Percentiles rank a stretch among this genome's conserved stretches.
Conservation (phyloP, 1,284 basidiomycete species). For the Pulchroboletus neoregius region DNA sequence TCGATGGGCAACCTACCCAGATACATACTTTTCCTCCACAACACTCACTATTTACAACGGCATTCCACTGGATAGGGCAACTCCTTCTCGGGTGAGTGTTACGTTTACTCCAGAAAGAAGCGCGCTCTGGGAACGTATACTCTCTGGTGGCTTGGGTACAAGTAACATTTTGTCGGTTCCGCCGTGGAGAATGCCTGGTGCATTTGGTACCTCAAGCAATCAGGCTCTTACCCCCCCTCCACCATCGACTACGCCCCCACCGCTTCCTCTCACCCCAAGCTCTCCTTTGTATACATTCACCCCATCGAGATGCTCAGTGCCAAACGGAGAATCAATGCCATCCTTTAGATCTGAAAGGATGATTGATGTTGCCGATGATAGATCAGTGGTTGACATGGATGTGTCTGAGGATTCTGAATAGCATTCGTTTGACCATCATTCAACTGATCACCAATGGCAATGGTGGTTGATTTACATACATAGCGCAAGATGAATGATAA, state of each 20-base stretch:
- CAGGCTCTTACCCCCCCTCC: conserved; percentile 17
- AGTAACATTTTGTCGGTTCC: conserved; percentile 7
- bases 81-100: conserved; percentile 26
- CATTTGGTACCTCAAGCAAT: conserved; percentile 6
- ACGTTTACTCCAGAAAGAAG: conserved; percentile 40
- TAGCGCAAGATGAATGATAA: conserved; percentile 2
- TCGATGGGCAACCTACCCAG: conserved; percentile 63
- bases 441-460: background rate
- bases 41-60: conserved; percentile 51
- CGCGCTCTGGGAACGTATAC: conserved; percentile 40
- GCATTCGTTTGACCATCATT: background rate
- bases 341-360: background rate
- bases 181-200: conserved; percentile 27
- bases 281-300: conserved; percentile 8
- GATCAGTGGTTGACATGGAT: conserved; percentile 27
- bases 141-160: conserved; percentile 13
- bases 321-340: background rate
- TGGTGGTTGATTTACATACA: background rate
- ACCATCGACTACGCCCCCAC: conserved; percentile 27
- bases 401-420: conserved; percentile 29
- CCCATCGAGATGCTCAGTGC: conserved; percentile 7
- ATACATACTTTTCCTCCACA: conserved; percentile 54
- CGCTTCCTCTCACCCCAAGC: conserved; percentile 21
- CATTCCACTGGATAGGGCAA: conserved; percentile 31
- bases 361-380: conserved; percentile 6